Conservation (phyloP, 2,329 filamentous ascomycete genomes). For the Fusarium camptoceras region DNA sequence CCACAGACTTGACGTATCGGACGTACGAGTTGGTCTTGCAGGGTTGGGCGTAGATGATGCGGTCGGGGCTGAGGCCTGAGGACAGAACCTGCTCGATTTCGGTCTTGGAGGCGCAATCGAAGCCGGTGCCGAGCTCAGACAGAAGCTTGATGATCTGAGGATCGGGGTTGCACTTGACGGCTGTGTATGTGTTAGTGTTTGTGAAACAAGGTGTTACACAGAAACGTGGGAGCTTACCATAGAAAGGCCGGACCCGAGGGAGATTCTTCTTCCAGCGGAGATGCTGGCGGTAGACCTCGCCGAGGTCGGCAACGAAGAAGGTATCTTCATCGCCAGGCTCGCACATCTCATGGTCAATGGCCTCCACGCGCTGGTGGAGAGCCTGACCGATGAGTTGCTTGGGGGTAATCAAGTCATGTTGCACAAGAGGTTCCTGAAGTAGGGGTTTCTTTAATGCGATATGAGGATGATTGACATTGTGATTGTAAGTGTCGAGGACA, state of each 20-base stretch:
- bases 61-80: slow-evolving; percentile 84
- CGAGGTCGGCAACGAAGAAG: slow-evolving; percentile 97
- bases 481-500: slow-evolving; percentile 65
- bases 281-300: slow-evolving; percentile 98
- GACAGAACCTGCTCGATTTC: slow-evolving; percentile 93
- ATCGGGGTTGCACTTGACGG: slow-evolving; percentile 99
- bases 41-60: slow-evolving; percentile 98
- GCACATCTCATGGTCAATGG: slow-evolving; percentile 88
- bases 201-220: not conserved
- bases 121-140: slow-evolving; percentile 88
- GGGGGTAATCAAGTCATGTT: slow-evolving; percentile 62
- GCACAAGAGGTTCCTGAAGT: slow-evolving; percentile 53
- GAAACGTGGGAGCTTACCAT: slow-evolving; percentile 71
- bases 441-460: slow-evolving; percentile 60
- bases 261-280: slow-evolving; percentile 97
- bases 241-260: slow-evolving; percentile 93
- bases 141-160: slow-evolving; percentile 88
- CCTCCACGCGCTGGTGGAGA: slow-evolving; percentile 84
- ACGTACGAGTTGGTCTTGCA: slow-evolving; percentile 99
- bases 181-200: slow-evolving; percentile 57
- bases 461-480: slow-evolving; percentile 62
- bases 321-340: slow-evolving; percentile 95
- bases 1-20: slow-evolving; percentile 84
- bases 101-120: slow-evolving; percentile 97
- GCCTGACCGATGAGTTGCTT: slow-evolving; percentile 89